phyloP scores from a whole-genome alignment of 106 monocot genomes.

The Allium cepa region DNA sequence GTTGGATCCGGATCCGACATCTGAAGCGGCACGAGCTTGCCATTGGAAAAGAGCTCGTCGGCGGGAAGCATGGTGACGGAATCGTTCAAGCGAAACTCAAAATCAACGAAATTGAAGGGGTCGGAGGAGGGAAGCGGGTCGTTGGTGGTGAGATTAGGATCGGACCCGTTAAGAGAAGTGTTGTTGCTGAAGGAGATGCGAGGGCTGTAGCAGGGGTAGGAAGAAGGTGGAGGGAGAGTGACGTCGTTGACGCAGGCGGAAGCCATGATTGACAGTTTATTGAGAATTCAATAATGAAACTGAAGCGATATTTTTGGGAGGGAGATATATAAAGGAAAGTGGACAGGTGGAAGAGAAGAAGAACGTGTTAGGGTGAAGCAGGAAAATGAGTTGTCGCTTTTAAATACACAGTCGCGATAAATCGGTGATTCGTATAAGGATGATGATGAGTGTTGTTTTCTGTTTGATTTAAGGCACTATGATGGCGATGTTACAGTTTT shows the following conservation, averaged over 20 bases:
- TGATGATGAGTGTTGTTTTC: too few relatives aligned
- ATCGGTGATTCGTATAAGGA: too few relatives aligned
- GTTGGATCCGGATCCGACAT: constrained; percentile 11
- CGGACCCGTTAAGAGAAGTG: background rate
- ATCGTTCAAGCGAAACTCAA: constrained; percentile 72
- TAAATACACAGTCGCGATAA: too few relatives aligned
- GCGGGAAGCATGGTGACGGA: constrained; percentile 60
- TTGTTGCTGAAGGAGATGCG: background rate
- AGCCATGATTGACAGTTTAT: background rate
- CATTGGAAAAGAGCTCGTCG: constrained; percentile 86
- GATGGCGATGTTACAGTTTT: too few relatives aligned
- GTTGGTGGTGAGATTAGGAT: background rate
- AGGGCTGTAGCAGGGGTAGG: background rate
- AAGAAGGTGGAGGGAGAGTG: background rate
- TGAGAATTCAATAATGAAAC: too few relatives aligned
- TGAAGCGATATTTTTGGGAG: too few relatives aligned
- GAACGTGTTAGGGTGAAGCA: too few relatives aligned
- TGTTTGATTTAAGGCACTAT: too few relatives aligned
- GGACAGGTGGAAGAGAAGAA: too few relatives aligned
- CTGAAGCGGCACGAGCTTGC: constrained; percentile 77
- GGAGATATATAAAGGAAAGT: too few relatives aligned
- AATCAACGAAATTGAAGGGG: constrained; percentile 29
- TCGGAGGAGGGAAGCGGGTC: background rate
- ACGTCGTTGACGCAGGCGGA: constrained; percentile 8
- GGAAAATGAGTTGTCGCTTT: too few relatives aligned